Base-by-base conservation (phyloP, 129 eudicot species). In the Arctium lappa region DNA sequence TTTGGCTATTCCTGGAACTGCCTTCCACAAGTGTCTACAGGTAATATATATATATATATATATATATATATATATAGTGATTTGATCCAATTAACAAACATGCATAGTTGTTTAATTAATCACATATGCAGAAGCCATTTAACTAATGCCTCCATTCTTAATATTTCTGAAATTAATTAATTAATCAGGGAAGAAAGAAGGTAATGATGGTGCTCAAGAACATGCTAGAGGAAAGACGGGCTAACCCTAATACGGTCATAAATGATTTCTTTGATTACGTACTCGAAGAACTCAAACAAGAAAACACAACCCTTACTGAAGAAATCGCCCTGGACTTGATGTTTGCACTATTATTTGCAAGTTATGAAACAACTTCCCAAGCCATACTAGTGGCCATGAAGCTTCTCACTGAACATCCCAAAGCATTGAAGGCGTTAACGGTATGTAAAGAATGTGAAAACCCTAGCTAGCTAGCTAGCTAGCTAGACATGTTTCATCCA, bases 281-380 rank as follows among this genome's bases (percentile, higher is more conserved):
- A 22, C 27, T 22, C 27, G 27, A 22, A 22, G 27, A 22, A 22
- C 27, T 22, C 27, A 22, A 22, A 22, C 27, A 22, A 22, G 27
- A 22, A 22, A 22, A 22, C 27, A 22, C 27, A 22, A 22, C 27
- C 60, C 94, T 94, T 69, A 94, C 97, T 8, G 94, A 94, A 85
- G 93, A 56, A 53, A 90, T 91, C 50, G 92, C 94, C 36, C 83
- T 94, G 78, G 97, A 94, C 73, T 90, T 94, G 81, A 94, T 94
- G 98, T 91, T 94, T 71, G 88, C 84, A 78, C 91, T 94, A 32
- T 91, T 94, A 74, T 94, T 91, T 80, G 98, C 98, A n/a, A 94
- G 91, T 88, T 91, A 86, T 74, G 97, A 90, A 79, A 91, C 98
- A 38, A 91, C 97, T 40, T 91, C 97, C 31, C 79, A 81, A 71